These are phyloP conservation scores for Solanum lignicaule DNA, from an alignment of 257 asterid species.

Conservation along the genomic window DNA sequence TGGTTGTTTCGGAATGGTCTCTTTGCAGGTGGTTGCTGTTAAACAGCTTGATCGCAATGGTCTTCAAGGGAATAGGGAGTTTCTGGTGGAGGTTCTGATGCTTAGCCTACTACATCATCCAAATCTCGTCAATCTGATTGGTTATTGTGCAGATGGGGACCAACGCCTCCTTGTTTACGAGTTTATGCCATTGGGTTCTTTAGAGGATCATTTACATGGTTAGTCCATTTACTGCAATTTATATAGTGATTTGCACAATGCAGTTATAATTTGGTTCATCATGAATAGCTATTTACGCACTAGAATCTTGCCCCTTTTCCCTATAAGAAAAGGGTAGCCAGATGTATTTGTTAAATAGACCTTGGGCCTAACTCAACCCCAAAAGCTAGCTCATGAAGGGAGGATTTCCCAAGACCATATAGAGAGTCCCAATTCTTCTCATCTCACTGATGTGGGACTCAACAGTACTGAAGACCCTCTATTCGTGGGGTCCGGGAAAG, in stretches of 20 bases:
- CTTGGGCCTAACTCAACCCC: neutral
- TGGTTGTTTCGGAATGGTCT: constrained; percentile 6
- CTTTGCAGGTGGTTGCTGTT: constrained; percentile 83
- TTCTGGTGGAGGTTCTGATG: constrained; percentile 98
- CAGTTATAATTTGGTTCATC: neutral
- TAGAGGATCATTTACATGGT: constrained; percentile 99
- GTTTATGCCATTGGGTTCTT: constrained; percentile 92
- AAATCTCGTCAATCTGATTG: constrained; percentile 92
- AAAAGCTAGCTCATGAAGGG: neutral
- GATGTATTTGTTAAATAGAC: neutral
- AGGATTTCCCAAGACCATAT: neutral
- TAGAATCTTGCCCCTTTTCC: neutral
- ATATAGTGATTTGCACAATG: neutral
- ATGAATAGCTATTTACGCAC: neutral
- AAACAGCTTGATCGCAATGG: constrained; percentile 93
- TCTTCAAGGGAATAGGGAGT: constrained; percentile 91
- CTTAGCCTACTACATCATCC: constrained; percentile 92
- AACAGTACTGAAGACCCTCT: neutral
- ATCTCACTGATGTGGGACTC: neutral
- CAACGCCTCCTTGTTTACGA: constrained; percentile 96
- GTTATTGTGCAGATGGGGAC: constrained; percentile 98
- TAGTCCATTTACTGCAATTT: constrained; percentile 14
- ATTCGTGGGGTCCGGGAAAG: neutral
- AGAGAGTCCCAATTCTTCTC: neutral
- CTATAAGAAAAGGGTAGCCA: neutral